Percentiles rank a stretch among this genome's conserved stretches.
phyloP scores from a whole-genome alignment of 306 rosid species.

The Rubus parviflorus region DNA sequence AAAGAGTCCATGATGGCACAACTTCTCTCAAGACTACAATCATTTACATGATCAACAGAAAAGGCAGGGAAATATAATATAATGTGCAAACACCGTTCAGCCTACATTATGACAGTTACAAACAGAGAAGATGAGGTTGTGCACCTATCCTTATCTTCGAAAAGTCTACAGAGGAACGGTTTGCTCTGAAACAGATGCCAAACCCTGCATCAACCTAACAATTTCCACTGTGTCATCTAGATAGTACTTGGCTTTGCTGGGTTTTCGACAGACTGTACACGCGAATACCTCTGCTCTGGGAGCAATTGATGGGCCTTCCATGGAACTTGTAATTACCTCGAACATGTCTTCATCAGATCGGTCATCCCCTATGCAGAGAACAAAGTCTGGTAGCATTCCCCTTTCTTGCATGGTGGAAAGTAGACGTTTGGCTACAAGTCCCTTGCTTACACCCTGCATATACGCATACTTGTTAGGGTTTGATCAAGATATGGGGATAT shows the following conservation, averaged over 20 bases:
- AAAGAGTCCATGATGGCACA: slow-evolving; percentile 10
- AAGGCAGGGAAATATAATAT: slow-evolving; percentile 19
- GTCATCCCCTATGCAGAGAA: slow-evolving; percentile 72
- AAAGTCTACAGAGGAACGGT: slow-evolving; percentile 23
- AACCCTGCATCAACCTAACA: slow-evolving; percentile 66
- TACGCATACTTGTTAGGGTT: neutral
- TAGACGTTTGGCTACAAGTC: slow-evolving; percentile 61
- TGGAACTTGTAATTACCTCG: slow-evolving; percentile 56
- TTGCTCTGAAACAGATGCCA: slow-evolving; percentile 67
- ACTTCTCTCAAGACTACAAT: slow-evolving; percentile 37
- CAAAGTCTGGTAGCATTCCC: slow-evolving; percentile 57
- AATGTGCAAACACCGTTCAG: slow-evolving; percentile 15
- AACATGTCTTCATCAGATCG: slow-evolving; percentile 85
- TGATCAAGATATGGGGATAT: neutral
- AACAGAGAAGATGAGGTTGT: slow-evolving; percentile 13
- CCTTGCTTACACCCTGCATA: slow-evolving; percentile 70
- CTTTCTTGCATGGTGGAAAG: slow-evolving; percentile 56
- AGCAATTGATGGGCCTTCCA: slow-evolving; percentile 49
- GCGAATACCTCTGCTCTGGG: slow-evolving; percentile 66
- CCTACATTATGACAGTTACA: slow-evolving; percentile 29
- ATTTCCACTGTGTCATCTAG: slow-evolving; percentile 69
- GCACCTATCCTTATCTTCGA: slow-evolving; percentile 14
- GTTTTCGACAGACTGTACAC: slow-evolving; percentile 60
- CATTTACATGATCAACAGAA: slow-evolving; percentile 34
- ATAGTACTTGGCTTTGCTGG: slow-evolving; percentile 73